Base-by-base conservation (phyloP, 192 early-diverging fungal genomes). In the Globomyces pollinis-pini region DNA sequence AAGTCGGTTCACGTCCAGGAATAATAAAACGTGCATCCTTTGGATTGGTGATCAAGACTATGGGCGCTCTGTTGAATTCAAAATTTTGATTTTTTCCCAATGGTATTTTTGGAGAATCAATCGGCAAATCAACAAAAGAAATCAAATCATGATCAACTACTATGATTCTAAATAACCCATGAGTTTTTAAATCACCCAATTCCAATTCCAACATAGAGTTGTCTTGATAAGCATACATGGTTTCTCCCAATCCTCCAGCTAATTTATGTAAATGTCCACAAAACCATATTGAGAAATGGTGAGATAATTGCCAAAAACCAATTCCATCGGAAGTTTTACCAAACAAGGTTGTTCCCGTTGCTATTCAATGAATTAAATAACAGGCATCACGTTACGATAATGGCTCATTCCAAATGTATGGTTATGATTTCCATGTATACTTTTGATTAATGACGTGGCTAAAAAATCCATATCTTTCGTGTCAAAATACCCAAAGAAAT, bases 401-500 rank as follows among this genome's bases (percentile, higher is more conserved):
- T 71, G 59, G 53, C 77, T 64, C 71, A 80, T 73, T 42, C 88
- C 72, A 67, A 89, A 86, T 3, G 81, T 87, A 49, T 85, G 85
- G 32, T 81, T 82, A n/a, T 65, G 70, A 18, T 42, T 38, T 11
- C 61, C 59, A 15, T 35, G 36, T 26, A 64, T 51, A 18, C 68
- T 65, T 1, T 60, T 34, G 7, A 65, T 57, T 26, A 94, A 57
- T 13, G 74, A 68, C 2, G 61, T 29, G 23, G 79, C 85, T 3
- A 96, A 65, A 16, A 67, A 61, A 69, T 88, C 77, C 89, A 96
- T 88, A 35, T 79, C 86, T 23, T 63, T 53, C 1, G 74, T 74
- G 39, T 88, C 87, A 52, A 91, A 67, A 60, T 88, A 85, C 3
- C 93, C 90, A 61, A 93, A 95, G 64, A 95, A 95, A 55, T 95